These are phyloP conservation scores for Sutorius eximius DNA, from an alignment of 1,284 basidiomycete genomes.

Conservation along the genomic window DNA sequence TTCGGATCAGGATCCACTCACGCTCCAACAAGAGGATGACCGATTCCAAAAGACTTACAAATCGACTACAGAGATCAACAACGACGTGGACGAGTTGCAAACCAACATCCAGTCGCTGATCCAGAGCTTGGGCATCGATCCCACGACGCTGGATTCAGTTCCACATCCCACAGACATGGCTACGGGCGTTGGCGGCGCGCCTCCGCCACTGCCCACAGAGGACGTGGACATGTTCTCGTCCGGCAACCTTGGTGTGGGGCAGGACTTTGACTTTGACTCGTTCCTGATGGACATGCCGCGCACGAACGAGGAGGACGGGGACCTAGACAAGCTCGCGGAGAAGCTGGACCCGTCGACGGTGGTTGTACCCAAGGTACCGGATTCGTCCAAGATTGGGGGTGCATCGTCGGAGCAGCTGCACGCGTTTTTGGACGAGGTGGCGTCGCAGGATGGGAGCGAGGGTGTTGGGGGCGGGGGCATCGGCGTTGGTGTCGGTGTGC, in stretches of 20 bases:
- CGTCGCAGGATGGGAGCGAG: constrained; percentile 29
- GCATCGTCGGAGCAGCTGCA: constrained; percentile 42
- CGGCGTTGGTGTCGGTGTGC: background rate
- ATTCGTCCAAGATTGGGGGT: constrained; percentile 29
- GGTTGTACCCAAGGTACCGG: constrained; percentile 19
- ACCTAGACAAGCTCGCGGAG: constrained; percentile 37
- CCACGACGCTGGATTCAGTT: constrained; percentile 35
- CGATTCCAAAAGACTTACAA: constrained; percentile 59
- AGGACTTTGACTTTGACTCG: constrained; percentile 51
- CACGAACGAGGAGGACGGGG: constrained; percentile 32
- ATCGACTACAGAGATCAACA: constrained; percentile 63
- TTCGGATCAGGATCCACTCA: constrained; percentile 33
- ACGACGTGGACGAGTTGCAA: constrained; percentile 73
- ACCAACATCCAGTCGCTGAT: constrained; percentile 74
- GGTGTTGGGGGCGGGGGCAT: background rate
- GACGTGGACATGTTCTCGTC: constrained; percentile 24
- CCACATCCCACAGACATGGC: constrained; percentile 14
- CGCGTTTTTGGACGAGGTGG: constrained; percentile 46
- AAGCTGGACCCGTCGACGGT: constrained; percentile 32
- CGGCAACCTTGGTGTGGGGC: constrained; percentile 9
- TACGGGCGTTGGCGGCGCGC: constrained; percentile 2
- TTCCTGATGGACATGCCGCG: constrained; percentile 41
- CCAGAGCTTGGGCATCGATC: constrained; percentile 66
- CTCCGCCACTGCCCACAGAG: background rate
- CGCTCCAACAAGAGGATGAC: constrained; percentile 37